Evolutionary conservation across 73 alveolate species (phyloP), one percentile per base, ranked within the genome.

Genomic region (Paraurostyla sp.): DNA sequence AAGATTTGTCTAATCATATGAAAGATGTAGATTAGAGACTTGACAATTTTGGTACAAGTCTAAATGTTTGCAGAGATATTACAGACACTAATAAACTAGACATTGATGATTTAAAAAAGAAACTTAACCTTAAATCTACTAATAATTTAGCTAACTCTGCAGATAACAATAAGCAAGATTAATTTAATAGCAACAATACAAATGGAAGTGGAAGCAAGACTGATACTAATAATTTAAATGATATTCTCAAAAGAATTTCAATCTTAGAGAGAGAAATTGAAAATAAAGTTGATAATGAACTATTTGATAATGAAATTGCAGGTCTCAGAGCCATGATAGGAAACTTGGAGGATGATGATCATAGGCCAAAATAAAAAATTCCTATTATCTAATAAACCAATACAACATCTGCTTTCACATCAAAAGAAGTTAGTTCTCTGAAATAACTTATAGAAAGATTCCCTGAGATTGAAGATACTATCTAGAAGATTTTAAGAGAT

Each of bases 291-390:
- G 86, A 73, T 35, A 33, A 23, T 51, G 86, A 73, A 16, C 71
- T 73, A 6, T 73, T 73, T 13, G 86, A 73, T 48, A 42, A 73
- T 45, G 86, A 73, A 48, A 27, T 73, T 7, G 86, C 86, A 23
- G 49, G 46, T 7, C 48, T 73, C 7, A 73, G 56, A 48, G 86
- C 86, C 1, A 9, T 73, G 48, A 73, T 73, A 2, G 86, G 86
- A 2, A 49, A 73, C 30, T 11, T 73, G 2, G 86, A 73, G 23
- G 42, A 32, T 22, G 86, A 73, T 2, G 86, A 36, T 38, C 42
- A 1, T 36, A 65, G 41, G 6, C 35, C 23, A 16, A 73, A 73
- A 16, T 16, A 41, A 13, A 2, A n/a, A 33, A 15, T 73, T 6
- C 35, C 71, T 0, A n/a, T 42, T 16, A 13, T 36, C 9, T 2